phyloP scores from a whole-genome alignment of 306 rosid species.

The Phaseolus lunatus region DNA sequence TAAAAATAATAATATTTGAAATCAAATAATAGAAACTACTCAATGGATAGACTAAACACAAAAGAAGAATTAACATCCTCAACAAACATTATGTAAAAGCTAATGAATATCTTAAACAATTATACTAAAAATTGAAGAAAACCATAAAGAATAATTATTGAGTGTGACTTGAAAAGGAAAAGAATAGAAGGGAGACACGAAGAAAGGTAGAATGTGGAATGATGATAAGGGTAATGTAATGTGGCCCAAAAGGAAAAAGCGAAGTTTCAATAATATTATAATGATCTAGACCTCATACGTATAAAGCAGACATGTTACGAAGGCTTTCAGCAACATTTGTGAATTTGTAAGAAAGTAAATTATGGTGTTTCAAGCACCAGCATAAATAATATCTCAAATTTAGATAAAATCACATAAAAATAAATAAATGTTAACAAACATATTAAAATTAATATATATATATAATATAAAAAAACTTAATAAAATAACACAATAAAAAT shows the following conservation, averaged over 20 bases:
- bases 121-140: neutral
- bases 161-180: constrained; percentile 12
- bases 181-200: constrained; percentile 18
- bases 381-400: no score
- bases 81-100: neutral
- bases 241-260: constrained; percentile 32
- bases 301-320: neutral
- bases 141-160: neutral
- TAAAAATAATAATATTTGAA: neutral
- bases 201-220: constrained; percentile 11
- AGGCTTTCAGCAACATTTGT: neutral
- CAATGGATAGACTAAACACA: neutral
- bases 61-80: neutral
- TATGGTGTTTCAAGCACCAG: neutral
- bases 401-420: no score
- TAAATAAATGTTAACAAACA: no score
- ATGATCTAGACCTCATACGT: constrained; percentile 10
- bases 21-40: neutral
- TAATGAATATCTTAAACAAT: constrained; percentile 1
- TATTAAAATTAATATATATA: no score
- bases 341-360: neutral
- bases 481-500: no score
- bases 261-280: constrained; percentile 22
- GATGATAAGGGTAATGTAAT: constrained; percentile 1
- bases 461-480: no score